phyloP scores from a whole-genome alignment of 2,329 filamentous ascomycete species.

The Clarireedia monteithiana region DNA sequence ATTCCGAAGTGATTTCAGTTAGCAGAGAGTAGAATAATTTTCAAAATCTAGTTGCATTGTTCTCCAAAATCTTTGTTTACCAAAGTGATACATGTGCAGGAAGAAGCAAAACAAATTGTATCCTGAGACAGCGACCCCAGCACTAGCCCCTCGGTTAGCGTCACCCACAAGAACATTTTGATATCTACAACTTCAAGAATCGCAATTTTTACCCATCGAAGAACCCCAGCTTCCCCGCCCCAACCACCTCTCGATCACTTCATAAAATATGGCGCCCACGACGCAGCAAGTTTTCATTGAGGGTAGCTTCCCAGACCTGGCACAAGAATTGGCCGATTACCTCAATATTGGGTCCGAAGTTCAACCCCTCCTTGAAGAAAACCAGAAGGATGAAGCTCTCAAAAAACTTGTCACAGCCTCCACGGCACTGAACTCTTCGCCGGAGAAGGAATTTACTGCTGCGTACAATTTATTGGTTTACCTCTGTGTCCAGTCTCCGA shows the following conservation, averaged over 20 bases:
- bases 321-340: constrained; percentile 90
- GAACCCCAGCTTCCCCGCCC: constrained; percentile 2
- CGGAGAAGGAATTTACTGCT: constrained; percentile 93
- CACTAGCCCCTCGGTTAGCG: constrained; percentile 11
- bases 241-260: constrained; percentile 8
- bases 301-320: constrained; percentile 87
- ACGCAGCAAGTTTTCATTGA: constrained; percentile 63
- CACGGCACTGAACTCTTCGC: constrained; percentile 68
- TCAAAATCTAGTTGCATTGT: too few relatives aligned
- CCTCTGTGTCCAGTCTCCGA: constrained; percentile 79
- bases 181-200: constrained; percentile 9
- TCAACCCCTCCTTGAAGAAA: constrained; percentile 62
- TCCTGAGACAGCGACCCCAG: constrained; percentile 3
- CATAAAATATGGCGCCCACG: constrained; percentile 20
- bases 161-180: constrained; percentile 11
- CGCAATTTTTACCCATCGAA: constrained; percentile 9
- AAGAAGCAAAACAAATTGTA: neutral
- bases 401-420: constrained; percentile 84
- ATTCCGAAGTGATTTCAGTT: too few relatives aligned
- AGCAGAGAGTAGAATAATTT: too few relatives aligned
- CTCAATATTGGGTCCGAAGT: constrained; percentile 68
- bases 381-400: constrained; percentile 74
- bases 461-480: constrained; percentile 96
- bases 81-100: too few relatives aligned
- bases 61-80: too few relatives aligned